A percentile compares a stretch with the other conserved stretches of the same genome.
Conservation (phyloP, 2,329 filamentous ascomycete genomes). For the Fusarium hainanense region DNA sequence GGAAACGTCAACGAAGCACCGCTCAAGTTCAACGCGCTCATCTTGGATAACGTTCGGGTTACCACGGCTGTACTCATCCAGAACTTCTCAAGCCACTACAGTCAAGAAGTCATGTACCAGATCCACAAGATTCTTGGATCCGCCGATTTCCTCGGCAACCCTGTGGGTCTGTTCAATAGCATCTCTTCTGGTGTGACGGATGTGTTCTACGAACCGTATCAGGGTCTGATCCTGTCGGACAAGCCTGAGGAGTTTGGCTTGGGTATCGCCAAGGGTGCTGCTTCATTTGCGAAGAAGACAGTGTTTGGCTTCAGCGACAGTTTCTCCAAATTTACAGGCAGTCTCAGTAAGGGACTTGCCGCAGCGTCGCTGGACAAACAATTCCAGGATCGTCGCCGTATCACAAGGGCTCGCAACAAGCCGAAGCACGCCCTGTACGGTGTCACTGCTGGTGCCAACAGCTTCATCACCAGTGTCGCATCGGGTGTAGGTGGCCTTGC, state of each 20-base stretch:
- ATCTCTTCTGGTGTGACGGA: constrained; percentile 96
- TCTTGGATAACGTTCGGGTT: constrained; percentile 94
- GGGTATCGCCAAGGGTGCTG: constrained; percentile 95
- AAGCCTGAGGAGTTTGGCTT: constrained; percentile 93
- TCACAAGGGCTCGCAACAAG: constrained; percentile 90
- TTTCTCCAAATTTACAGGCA: constrained; percentile 97
- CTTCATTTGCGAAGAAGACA: constrained; percentile 97
- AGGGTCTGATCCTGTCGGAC: constrained; percentile 96
- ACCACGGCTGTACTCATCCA: constrained; percentile 85
- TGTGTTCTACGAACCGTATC: constrained; percentile 99
- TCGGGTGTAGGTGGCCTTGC: constrained; percentile 94
- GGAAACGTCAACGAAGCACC: constrained; percentile 99
- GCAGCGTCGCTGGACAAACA: constrained; percentile 98
- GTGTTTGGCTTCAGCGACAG: constrained; percentile 98
- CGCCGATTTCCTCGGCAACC: constrained; percentile 96
- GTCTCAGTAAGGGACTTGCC: constrained; percentile 94
- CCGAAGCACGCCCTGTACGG: constrained; percentile 98
- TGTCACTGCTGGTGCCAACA: constrained; percentile 94
- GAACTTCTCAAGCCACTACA: constrained; percentile 94
- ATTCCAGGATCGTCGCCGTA: constrained; percentile 95
- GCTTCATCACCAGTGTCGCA: constrained; percentile 90
- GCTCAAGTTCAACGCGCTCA: constrained; percentile 89
- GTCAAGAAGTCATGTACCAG: constrained; percentile 94
- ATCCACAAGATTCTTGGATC: constrained; percentile 97
- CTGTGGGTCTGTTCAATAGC: constrained; percentile 97